These are phyloP conservation scores for Termitomyces sp. DNA, from an alignment of 768 basidiomycete genomes.

Conservation along the genomic window DNA sequence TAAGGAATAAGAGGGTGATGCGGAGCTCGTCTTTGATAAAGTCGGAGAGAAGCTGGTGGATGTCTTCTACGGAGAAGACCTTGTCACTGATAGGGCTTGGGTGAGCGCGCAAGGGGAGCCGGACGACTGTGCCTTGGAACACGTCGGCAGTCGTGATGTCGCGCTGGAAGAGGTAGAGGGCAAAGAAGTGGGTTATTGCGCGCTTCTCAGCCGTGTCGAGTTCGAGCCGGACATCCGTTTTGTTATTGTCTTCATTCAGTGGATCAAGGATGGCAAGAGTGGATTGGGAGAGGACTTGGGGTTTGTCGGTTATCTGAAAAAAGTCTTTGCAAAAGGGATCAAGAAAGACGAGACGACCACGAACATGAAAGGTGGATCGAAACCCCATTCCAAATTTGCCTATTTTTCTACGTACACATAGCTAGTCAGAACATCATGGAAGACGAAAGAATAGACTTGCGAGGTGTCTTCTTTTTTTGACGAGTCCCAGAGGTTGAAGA, in stretches of 20 bases:
- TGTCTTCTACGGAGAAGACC: constrained; percentile 23
- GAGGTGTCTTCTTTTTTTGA: constrained; percentile 41
- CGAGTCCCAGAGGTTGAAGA: constrained; percentile 36
- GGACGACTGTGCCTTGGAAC: constrained; percentile 37
- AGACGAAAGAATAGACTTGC: constrained; percentile 19
- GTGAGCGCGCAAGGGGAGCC: constrained; percentile 37
- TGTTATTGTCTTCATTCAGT: constrained; percentile 20
- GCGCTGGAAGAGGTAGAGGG: constrained; percentile 10
- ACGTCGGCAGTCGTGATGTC: background rate
- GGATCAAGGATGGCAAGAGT: constrained; percentile 40
- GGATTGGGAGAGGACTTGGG: constrained; percentile 39
- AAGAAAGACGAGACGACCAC: constrained; percentile 2
- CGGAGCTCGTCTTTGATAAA: constrained; percentile 36
- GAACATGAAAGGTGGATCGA: constrained; percentile 45
- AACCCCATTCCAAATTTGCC: constrained; percentile 52
- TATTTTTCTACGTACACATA: constrained; percentile 35
- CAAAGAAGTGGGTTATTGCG: constrained; percentile 25
- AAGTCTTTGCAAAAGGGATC: background rate
- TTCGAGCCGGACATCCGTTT: constrained; percentile 24
- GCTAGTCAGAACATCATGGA: background rate
- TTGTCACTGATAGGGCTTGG: constrained; percentile 30
- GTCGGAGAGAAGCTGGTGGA: constrained; percentile 32
- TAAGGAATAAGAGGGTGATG: constrained; percentile 37
- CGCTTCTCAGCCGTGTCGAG: constrained; percentile 25
- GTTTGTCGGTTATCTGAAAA: constrained; percentile 40